phyloP scores from a whole-genome alignment of 1,284 basidiomycete genomes.

The Microbotryomycetes sp. region DNA sequence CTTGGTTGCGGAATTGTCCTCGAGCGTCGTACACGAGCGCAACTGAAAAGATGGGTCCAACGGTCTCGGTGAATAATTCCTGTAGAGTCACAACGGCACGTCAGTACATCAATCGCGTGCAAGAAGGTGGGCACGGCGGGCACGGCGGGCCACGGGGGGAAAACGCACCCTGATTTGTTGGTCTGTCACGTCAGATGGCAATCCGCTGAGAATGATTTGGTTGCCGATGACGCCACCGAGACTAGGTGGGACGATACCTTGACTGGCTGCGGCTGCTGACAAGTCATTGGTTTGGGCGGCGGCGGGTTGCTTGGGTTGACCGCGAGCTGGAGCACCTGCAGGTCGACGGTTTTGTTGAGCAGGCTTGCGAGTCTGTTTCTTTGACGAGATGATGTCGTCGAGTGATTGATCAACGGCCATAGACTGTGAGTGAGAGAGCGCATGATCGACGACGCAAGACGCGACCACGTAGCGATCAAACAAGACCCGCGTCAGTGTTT shows the following conservation, averaged over 20 bases:
- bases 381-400: constrained; percentile 59
- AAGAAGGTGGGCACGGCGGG: neutral
- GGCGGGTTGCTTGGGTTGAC: constrained; percentile 16
- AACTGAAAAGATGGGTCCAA: constrained; percentile 77
- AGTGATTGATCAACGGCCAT: constrained; percentile 70
- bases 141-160: neutral
- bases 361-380: constrained; percentile 27
- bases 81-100: constrained; percentile 42
- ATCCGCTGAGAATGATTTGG: constrained; percentile 95
- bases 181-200: constrained; percentile 92
- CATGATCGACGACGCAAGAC: neutral
- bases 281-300: constrained; percentile 55
- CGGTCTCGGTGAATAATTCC: constrained; percentile 89
- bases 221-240: constrained; percentile 41
- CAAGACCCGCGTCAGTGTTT: too few species aligned
- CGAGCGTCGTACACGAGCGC: constrained; percentile 76
- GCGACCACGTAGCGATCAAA: neutral
- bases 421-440: constrained; percentile 12
- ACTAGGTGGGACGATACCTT: constrained; percentile 42
- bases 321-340: constrained; percentile 36
- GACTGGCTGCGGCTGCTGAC: constrained; percentile 46
- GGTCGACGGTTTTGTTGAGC: constrained; percentile 7
- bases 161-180: constrained; percentile 73
- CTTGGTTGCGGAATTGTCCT: constrained; percentile 84
- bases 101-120: neutral